Evolutionary conservation across 139 green algal genomes (phyloP), one percentile per base, ranked within the genome.

Genomic region (Protoeuglena noctilucae): DNA sequence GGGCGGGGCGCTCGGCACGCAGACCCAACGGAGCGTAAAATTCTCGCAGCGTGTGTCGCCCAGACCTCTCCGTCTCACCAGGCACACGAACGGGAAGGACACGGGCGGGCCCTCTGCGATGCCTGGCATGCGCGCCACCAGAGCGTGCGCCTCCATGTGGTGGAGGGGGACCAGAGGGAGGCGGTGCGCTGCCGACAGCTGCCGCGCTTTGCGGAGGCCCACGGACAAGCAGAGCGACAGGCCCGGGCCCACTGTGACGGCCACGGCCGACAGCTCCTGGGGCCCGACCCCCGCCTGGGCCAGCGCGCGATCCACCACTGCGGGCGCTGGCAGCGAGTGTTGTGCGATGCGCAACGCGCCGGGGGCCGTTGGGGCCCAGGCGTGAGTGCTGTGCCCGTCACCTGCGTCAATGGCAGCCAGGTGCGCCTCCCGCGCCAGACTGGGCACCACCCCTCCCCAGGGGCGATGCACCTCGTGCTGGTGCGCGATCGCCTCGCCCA

Each of bases 141-240:
- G 68, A 0, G 85, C 79, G 60, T 98, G 91, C 2, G 89, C 91
- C 72, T 98, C 91, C 88, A 98, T 95, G 69, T 98, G 91, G 57
- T 98, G 91, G 14, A 97, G 75, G 4, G 68, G 63, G 5, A 98
- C 66, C 0, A 98, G 57, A 0, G 82, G 81, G 17, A 94, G 51
- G 2, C 53, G 28, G 62, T 85, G 61, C 22, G 54, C 9, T 0
- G 63, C 53, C 0, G 83, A 74, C 14, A 98, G 48, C 17, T 68
- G 39, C n/a, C 73, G 64, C 17, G 91, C 91, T 66, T 94, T 93
- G n/a, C 54, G 51, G n/a, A 93, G 84, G 3, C 90, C 90, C 14
- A 97, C 84, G 67, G 85, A 63, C 31, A 98, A 68, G 69, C 91
- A 98, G 29, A 96, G 64, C 57, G 76, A 82, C 17, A 98, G 78